Conservation (phyloP, 768 basidiomycete species). For the Inosperma sp. region DNA sequence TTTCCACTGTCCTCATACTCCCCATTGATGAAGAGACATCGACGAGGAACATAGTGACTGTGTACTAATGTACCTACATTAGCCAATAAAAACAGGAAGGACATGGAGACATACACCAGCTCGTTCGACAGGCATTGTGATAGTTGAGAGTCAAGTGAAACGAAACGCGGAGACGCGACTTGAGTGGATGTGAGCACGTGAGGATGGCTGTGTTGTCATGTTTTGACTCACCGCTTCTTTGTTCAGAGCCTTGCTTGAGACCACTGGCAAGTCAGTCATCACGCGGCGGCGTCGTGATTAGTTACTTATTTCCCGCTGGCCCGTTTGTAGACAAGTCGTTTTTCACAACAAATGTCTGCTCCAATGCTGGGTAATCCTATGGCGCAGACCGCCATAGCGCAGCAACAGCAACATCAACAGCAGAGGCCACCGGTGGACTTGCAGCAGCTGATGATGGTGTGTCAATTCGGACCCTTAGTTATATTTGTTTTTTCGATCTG, state of each 20-base stretch:
- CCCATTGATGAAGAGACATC: constrained; percentile 89
- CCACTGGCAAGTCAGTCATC: constrained; percentile 18
- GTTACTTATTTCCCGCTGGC: constrained; percentile 10
- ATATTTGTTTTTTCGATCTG: constrained; percentile 4
- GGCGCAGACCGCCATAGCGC: constrained; percentile 31
- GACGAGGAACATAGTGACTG: constrained; percentile 84
- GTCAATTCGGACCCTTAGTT: too few relatives aligned
- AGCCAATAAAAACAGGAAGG: constrained; percentile 12
- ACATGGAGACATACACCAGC: constrained; percentile 57
- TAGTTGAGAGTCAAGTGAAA: constrained; percentile 8
- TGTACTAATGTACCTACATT: constrained; percentile 47
- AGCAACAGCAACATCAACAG: constrained; percentile 31
- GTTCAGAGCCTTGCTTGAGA: not conserved
- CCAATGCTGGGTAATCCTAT: constrained; percentile 35
- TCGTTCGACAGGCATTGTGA: constrained; percentile 70
- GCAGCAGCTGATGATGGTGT: constrained; percentile 42
- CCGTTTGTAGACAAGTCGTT: constrained; percentile 12
- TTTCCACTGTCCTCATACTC: constrained; percentile 49
- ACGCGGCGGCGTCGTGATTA: constrained; percentile 33
- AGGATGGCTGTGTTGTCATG: constrained; percentile 2
- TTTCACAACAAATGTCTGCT: constrained; percentile 31
- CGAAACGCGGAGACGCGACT: constrained; percentile 31
- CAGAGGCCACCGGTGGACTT: constrained; percentile 36
- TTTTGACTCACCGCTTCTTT: too few relatives aligned
- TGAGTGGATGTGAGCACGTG: constrained; percentile 12